Conservation (phyloP, 176 grass and related monocot species). For the bread wheat (Triticum aestivum) region IWGSC_CS_RefSeq_v2.1 NC_057799.1:604537776-604538275, state of each 20-base stretch:
- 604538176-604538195: slow-evolving; percentile 35
- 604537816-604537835: too few species aligned
- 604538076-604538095: slow-evolving; percentile 14
- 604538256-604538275: slow-evolving; percentile 29
- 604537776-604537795: too few species aligned
- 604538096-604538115: slow-evolving; percentile 33
- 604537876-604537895: not conserved
- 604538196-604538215: not conserved
- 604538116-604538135: slow-evolving; percentile 41
- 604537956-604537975: not conserved
- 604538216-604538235: not conserved
- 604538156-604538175: not conserved
- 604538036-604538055: slow-evolving; percentile 7
- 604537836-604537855: not conserved
- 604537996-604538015: not conserved
- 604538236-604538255: slow-evolving; percentile 15
- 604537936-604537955: not conserved
- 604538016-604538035: not conserved
- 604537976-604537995: not conserved
- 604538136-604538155: slow-evolving; percentile 25
- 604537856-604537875: not conserved
- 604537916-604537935: not conserved
- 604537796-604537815: too few species aligned
- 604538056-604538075: slow-evolving; percentile 9
- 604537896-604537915: not conserved